Base-by-base conservation (phyloP, 192 early-diverging fungal genomes). In the Cetraspora pellucida region DNA sequence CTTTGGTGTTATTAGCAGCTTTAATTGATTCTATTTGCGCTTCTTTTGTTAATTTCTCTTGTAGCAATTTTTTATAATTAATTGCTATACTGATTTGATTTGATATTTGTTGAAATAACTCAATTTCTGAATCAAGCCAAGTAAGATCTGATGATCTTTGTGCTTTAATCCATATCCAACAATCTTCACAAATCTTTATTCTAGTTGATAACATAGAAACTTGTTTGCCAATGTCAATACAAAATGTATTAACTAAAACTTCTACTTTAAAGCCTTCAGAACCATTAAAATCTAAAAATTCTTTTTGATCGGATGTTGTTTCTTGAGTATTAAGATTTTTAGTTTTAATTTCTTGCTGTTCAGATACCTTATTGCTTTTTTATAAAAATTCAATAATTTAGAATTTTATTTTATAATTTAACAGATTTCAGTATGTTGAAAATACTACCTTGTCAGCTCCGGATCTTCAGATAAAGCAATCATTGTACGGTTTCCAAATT, bases 41-140 rank as follows among this genome's bases (percentile, higher is more conserved):
- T 30, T 84, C 80, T 43, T 75, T 77, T 28, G 72, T 79, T 57
- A 81, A 80, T 55, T 84, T 84, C 70, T 81, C 50, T 57, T 84
- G 78, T 66, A 80, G 79, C 4, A 84, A 50, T 43, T 31, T 75
- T 2, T 80, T 71, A 58, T 84, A 80, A 0, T 72, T 79, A 68
- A 84, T 84, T 10, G 82, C 82, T 44, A 84, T 44, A 11, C 80
- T 76, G 47, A 84, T 84, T 25, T 84, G 82, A 49, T 81, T 84
- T 23, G 78, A 73, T 0, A 80, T 81, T 65, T 84, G 82, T 63
- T 84, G 80, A 58, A 84, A 77, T 17, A 84, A 43, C 23, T 67
- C 27, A 50, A 72, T 84, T 54, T 84, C 82, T 1, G 76, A 73
- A 54, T 79, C 67, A 6, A 72, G 67, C 82, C 82, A 84, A 57